These are phyloP conservation scores for Epichloe bromicola DNA, from an alignment of 2,329 filamentous ascomycete species.

Conservation along the genomic window DNA sequence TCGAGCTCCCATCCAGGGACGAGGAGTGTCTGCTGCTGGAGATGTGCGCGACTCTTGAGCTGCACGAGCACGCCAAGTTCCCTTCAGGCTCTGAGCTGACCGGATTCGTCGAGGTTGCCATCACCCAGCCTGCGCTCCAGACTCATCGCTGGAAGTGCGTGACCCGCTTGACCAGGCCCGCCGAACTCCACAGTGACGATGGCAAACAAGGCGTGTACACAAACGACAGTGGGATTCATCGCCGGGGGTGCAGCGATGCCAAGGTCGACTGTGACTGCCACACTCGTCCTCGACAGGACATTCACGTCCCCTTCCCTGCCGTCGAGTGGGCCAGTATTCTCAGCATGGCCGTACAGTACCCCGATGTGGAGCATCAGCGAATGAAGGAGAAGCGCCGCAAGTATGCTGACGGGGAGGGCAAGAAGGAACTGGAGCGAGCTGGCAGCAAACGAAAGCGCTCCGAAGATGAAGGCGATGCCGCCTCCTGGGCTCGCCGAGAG, in stretches of 20 bases:
- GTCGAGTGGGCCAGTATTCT: slow-evolving; percentile 46
- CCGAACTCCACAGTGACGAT: slow-evolving; percentile 37
- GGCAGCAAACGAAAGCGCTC: slow-evolving; percentile 27
- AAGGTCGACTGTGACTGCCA: slow-evolving; percentile 39
- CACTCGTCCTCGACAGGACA: slow-evolving; percentile 31
- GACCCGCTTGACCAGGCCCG: slow-evolving; percentile 43
- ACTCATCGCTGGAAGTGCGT: slow-evolving; percentile 48
- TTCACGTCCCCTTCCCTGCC: slow-evolving; percentile 45
- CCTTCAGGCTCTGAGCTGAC: slow-evolving; percentile 47
- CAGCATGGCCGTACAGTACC: slow-evolving; percentile 41
- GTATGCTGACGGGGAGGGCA: slow-evolving; percentile 18
- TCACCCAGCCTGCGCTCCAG: slow-evolving; percentile 39
- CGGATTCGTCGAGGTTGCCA: slow-evolving; percentile 44
- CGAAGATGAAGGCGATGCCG: slow-evolving; percentile 27
- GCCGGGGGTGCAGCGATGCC: slow-evolving; percentile 35
- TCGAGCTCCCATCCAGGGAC: slow-evolving; percentile 34
- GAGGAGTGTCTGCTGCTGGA: slow-evolving; percentile 45
- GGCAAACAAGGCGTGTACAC: slow-evolving; percentile 30
- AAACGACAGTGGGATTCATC: slow-evolving; percentile 40
- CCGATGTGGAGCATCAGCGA: slow-evolving; percentile 27
- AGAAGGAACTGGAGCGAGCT: slow-evolving; percentile 22
- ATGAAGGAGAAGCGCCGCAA: slow-evolving; percentile 25
- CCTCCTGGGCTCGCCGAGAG: slow-evolving; percentile 26
- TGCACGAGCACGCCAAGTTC: slow-evolving; percentile 44
- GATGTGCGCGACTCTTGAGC: slow-evolving; percentile 47